These are phyloP conservation scores for Helianthus tuberosus DNA, from an alignment of 129 eudicot species.

Conservation along the genomic window DNA sequence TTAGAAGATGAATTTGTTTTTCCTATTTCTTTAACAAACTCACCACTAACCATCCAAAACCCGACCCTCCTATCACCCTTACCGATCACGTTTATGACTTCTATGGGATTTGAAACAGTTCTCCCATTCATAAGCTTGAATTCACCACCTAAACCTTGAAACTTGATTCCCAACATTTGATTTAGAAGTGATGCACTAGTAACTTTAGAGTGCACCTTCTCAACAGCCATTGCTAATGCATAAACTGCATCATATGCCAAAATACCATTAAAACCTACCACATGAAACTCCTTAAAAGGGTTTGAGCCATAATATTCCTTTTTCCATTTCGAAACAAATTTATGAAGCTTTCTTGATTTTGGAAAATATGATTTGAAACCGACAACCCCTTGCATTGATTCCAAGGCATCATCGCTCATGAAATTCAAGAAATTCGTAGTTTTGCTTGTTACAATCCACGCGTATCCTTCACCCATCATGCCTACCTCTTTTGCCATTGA, in stretches of 20 bases:
- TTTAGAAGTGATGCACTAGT: constrained; percentile 22
- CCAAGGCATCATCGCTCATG: constrained; percentile 19
- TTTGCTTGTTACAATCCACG: constrained; percentile 55
- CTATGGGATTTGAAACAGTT: background rate
- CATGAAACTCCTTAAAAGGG: background rate
- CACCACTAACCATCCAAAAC: constrained; percentile 44
- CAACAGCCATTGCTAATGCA: constrained; percentile 61
- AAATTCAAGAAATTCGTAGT: constrained; percentile 24
- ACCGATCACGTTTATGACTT: constrained; percentile 49
- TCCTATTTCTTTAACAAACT: constrained; percentile 22
- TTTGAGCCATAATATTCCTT: constrained; percentile 6
- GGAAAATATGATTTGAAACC: constrained; percentile 48
- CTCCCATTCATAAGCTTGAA: constrained; percentile 37
- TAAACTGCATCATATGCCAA: constrained; percentile 62
- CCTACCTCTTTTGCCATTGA: constrained; percentile 30
- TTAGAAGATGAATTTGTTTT: background rate
- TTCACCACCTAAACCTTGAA: constrained; percentile 53
- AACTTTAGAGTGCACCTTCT: background rate
- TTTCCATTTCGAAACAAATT: constrained; percentile 30
- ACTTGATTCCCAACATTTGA: constrained; percentile 15
- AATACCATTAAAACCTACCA: constrained; percentile 32
- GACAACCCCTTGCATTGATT: constrained; percentile 50
- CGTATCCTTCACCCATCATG: constrained; percentile 53
- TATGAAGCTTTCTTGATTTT: constrained; percentile 27
- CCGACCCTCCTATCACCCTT: constrained; percentile 43